Base-by-base conservation (phyloP, 805 yeast species). In the Wickerhamomyces chambardii region DNA sequence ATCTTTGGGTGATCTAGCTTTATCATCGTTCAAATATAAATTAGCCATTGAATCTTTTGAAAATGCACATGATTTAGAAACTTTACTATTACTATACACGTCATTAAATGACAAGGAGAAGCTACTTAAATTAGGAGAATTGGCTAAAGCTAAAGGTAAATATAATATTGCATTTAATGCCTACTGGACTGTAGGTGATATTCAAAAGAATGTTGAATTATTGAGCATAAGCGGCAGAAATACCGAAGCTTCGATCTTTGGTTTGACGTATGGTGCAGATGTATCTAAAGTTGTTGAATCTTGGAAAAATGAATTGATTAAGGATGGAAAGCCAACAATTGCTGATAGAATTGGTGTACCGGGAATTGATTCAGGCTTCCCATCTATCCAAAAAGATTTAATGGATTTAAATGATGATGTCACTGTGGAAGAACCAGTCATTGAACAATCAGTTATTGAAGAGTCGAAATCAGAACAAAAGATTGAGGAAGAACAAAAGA, bases 161-260 rank as follows among this genome's bases (percentile, higher is more conserved):
- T 84, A 77, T 59, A 92, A 92, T 57, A 66, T 89, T 38, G 95
- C 97, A 18, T 92, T 87, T 66, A 86, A 84, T 53, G 82, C 95
- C 11, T 77, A 78, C 56, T 92, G 97, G 97, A 65, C 78, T 36
- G 73, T 80, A 24, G 90, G 95, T 28, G 83, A 86, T 52, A 65
- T 75, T 28, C 60, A 63, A 15, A 65, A 68, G 29, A 82, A 89
- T 45, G 67, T 78, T 36, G 72, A 74, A 17, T 64, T 92, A 44
- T 69, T 92, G 47, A 66, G 72, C 32, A 66, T 71, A 50, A 71
- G 85, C 35, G 84, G 74, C 28, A 74, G 95, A 54, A 67, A 66
- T 39, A 68, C 95, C 2, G 98, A 92, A 59, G 96, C 96, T 24
- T 73, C 96, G 3, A 55, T 92, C 42, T 72, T 92, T 44, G 83